Conservation (phyloP, 208 protist genomes). For the Phytomonas sp. region DNA sequence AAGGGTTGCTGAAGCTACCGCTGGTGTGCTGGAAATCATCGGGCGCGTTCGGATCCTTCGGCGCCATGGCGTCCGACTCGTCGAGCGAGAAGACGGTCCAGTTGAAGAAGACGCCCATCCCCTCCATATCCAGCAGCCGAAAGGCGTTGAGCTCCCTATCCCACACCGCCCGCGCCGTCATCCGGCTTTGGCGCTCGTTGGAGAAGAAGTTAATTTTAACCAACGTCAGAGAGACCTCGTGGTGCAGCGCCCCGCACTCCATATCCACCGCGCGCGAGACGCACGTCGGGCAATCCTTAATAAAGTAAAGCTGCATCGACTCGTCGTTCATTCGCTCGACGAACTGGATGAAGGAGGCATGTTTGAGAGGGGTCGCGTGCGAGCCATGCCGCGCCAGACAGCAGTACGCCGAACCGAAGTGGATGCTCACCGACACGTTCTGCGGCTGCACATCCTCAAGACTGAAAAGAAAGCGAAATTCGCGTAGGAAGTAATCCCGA, state of each 20-base stretch:
- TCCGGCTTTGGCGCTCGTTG: conserved; percentile 69
- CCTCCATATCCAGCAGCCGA: conserved; percentile 75
- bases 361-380: conserved; percentile 67
- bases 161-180: conserved; percentile 74
- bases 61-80: conserved; percentile 31
- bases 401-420: conserved; percentile 76
- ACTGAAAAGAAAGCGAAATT: conserved; percentile 55
- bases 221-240: conserved; percentile 52
- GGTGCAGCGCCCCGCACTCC: conserved; percentile 59
- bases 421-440: conserved; percentile 64
- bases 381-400: conserved; percentile 68
- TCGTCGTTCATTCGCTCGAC: conserved; percentile 82
- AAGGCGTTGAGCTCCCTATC: conserved; percentile 66
- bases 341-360: conserved; percentile 76
- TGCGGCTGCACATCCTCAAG: conserved; percentile 70
- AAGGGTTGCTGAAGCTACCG: background rate
- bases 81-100: conserved; percentile 85
- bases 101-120: conserved; percentile 66
- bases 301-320: conserved; percentile 83
- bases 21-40: background rate
- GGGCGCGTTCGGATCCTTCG: conserved; percentile 1
- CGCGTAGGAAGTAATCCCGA: conserved; percentile 59
- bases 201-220: conserved; percentile 83
- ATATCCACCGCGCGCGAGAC: conserved; percentile 75
- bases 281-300: conserved; percentile 68